Evolutionary conservation across 2,329 filamentous ascomycete genomes (phyloP).

Genomic region (Apiospora koreana): DNA sequence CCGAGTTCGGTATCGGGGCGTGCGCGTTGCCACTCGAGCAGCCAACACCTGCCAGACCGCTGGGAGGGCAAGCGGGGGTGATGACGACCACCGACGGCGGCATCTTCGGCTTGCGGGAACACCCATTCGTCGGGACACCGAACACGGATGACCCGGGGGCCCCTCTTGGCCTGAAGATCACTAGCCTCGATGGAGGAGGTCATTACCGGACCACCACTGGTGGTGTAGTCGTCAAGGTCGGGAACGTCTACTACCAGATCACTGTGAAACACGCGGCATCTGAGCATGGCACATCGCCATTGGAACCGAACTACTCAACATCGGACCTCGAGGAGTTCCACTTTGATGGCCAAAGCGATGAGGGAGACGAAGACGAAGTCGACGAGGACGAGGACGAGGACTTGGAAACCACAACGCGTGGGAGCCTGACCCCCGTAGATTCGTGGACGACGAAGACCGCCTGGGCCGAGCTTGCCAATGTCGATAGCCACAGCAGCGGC

Average conservation of each 20-base stretch:
- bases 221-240: neutral
- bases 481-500: neutral
- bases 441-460: too few species aligned
- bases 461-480: too few species aligned
- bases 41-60: neutral
- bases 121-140: too few species aligned
- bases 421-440: neutral
- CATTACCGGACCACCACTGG: neutral
- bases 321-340: neutral
- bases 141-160: neutral
- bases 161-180: neutral
- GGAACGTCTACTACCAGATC: neutral
- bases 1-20: neutral
- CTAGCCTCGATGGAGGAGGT: neutral
- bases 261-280: neutral
- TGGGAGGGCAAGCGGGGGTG: neutral
- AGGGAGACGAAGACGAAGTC: neutral
- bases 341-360: neutral
- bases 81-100: neutral
- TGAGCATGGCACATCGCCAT: neutral
- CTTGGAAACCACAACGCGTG: neutral
- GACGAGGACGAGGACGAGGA: neutral
- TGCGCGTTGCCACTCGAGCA: neutral
- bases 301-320: neutral
- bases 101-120: too few species aligned